Base-by-base conservation (phyloP, 495 filamentous ascomycete genomes). In the Hypoxylon trugodes region DNA sequence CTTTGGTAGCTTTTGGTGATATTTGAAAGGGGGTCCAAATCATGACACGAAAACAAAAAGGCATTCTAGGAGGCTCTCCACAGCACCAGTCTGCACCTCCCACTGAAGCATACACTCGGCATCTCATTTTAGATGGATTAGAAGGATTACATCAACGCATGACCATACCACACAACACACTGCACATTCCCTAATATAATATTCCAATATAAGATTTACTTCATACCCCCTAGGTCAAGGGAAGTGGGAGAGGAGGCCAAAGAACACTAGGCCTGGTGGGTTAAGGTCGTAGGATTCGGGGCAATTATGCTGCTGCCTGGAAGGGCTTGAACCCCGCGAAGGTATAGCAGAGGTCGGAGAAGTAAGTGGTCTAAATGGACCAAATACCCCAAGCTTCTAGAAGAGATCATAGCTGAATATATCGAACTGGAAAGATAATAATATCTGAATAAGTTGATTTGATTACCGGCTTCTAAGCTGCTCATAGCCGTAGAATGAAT, bases 1-100 rank as follows among this genome's bases (percentile, higher is more conserved):
- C 65, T 73, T 56, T 61, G 70, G 68, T 66, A 68, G 57, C 53
- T 70, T 70, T 66, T 51, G 61, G 66, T 67, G 59, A 69, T 65
- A 51, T 69, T 72, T 63, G 59, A 60, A 61, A 64, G 62, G 67
- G 57, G 56, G 47, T 59, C 46, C 43, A 51, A 48, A 55, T 59
- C 59, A 62, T 65, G 69, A 70, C 40, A 63, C 56, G 56, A 72
- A 63, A 72, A 68, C 45, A 66, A 59, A 65, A 70, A n/a, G n/a
- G 64, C 64, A 67, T 67, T 59, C 47, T 49, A 33, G 64, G 64
- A 58, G 52, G n/a, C 62, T 61, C 22, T 67, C 52, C 58, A 55
- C 28, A 28, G 58, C 48, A 45, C 58, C 53, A 46, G 32, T 45
- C 33, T 53, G 41, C 48, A 30, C 42, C 49, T 61, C 58, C 21